Evolutionary conservation across 345 rosid genomes (phyloP).

Genomic region (Acer campestre): DNA sequence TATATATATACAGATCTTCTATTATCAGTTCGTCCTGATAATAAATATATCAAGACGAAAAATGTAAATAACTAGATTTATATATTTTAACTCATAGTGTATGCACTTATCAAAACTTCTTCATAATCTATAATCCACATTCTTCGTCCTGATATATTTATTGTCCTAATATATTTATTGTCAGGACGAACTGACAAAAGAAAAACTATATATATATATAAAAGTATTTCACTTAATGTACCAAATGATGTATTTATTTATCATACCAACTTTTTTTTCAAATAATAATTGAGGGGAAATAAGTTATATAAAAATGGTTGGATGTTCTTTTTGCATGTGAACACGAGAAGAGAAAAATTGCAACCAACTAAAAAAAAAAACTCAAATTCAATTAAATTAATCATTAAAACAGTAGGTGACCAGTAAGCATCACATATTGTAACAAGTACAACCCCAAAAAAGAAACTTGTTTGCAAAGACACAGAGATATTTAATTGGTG

Average conservation of each 20-base stretch:
- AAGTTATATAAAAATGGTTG: not conserved
- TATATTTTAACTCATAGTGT: too few species aligned
- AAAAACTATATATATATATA: too few species aligned
- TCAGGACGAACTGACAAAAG: too few species aligned
- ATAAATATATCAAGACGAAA: too few species aligned
- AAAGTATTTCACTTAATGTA: not conserved
- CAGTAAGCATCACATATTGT: slow-evolving; percentile 12
- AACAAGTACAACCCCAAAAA: slow-evolving; percentile 1
- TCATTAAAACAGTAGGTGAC: slow-evolving; percentile 5
- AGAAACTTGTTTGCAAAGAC: not conserved
- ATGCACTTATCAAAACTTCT: too few species aligned
- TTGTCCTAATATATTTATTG: too few species aligned
- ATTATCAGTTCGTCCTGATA: too few species aligned
- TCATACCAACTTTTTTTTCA: not conserved
- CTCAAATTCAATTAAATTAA: not conserved
- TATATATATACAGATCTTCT: not conserved
- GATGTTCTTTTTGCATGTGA: slow-evolving; percentile 15
- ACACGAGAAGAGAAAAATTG: not conserved
- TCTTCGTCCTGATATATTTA: too few species aligned
- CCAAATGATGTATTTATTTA: not conserved
- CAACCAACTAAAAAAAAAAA: not conserved
- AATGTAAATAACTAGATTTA: too few species aligned
- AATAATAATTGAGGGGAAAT: slow-evolving; percentile 6
- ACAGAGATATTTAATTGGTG: not conserved
- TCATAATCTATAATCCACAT: too few species aligned